Evolutionary conservation across 1,284 basidiomycete genomes (phyloP).

Genomic region (Cryptococcus hybrid): DNA sequence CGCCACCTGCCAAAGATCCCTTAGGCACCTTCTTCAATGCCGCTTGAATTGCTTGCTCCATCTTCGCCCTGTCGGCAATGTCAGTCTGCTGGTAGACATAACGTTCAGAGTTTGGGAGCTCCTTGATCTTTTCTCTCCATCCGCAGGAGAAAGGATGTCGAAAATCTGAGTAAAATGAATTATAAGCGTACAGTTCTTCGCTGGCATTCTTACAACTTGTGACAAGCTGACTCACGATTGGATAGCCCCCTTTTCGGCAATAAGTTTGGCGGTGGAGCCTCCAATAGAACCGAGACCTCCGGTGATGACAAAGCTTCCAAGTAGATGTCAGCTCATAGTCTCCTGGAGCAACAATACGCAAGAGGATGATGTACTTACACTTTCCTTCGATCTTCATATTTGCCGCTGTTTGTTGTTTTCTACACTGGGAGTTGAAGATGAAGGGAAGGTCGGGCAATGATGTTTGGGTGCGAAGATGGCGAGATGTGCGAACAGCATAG

Average conservation of each 20-base stretch:
- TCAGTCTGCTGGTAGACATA: slow-evolving; percentile 20
- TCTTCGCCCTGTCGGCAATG: slow-evolving; percentile 27
- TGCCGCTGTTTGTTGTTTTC: not conserved
- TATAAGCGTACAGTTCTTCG: not conserved
- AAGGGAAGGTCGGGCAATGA: no score
- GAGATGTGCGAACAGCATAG: no score
- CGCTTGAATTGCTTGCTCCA: slow-evolving; percentile 20
- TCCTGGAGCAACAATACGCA: not conserved
- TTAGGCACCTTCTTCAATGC: slow-evolving; percentile 20
- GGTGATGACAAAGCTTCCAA: slow-evolving; percentile 7
- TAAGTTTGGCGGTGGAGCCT: not conserved
- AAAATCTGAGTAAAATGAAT: slow-evolving; percentile 11
- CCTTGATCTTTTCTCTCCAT: slow-evolving; percentile 15
- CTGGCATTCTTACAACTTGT: not conserved
- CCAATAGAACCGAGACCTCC: slow-evolving; percentile 5
- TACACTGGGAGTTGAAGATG: no score
- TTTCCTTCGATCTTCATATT: slow-evolving; percentile 1
- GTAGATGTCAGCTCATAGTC: not conserved
- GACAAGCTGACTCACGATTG: not conserved
- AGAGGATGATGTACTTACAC: not conserved
- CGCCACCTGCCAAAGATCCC: slow-evolving; percentile 33
- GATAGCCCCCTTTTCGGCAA: slow-evolving; percentile 3
- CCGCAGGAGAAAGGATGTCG: slow-evolving; percentile 17
- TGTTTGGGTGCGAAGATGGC: no score
- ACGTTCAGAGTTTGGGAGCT: slow-evolving; percentile 13